Conservation (phyloP, 179 eudicot species). For the Corrigiola litoralis region DNA sequence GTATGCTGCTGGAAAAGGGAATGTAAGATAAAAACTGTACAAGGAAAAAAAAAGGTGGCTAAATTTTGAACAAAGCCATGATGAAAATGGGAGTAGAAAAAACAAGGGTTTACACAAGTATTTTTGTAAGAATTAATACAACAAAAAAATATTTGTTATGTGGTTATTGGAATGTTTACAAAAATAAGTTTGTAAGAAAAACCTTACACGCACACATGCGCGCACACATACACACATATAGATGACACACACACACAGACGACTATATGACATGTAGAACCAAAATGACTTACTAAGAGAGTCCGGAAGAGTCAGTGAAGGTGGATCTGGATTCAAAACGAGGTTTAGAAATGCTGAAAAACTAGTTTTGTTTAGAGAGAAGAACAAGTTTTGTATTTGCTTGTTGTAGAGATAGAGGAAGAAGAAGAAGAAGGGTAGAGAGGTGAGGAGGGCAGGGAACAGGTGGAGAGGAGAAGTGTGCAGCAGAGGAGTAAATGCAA, state of each 20-base stretch:
- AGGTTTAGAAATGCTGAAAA: neutral
- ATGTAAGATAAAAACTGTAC: too few relatives aligned
- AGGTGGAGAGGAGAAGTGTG: conserved; percentile 19
- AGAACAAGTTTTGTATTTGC: neutral
- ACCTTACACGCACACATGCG: neutral
- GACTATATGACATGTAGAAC: neutral
- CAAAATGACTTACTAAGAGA: neutral
- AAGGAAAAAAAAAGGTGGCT: too few relatives aligned
- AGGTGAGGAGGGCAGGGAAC: conserved; percentile 13
- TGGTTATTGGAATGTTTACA: neutral
- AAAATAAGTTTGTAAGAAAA: neutral
- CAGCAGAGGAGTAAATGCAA: conserved; percentile 32
- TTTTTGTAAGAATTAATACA: neutral
- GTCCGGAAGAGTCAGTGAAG: neutral
- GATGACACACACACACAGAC: neutral
- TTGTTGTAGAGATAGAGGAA: neutral
- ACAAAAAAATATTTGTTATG: neutral
- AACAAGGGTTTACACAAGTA: neutral
- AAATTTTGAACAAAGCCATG: too few relatives aligned
- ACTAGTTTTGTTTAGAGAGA: neutral
- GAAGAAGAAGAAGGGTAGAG: neutral
- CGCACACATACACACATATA: neutral
- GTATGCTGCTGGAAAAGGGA: too few relatives aligned
- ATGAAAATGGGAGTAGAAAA: too few relatives aligned
- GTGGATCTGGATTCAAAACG: neutral